Evolutionary conservation across 345 rosid genomes (phyloP).

Genomic region (Aegle marmelos): DNA sequence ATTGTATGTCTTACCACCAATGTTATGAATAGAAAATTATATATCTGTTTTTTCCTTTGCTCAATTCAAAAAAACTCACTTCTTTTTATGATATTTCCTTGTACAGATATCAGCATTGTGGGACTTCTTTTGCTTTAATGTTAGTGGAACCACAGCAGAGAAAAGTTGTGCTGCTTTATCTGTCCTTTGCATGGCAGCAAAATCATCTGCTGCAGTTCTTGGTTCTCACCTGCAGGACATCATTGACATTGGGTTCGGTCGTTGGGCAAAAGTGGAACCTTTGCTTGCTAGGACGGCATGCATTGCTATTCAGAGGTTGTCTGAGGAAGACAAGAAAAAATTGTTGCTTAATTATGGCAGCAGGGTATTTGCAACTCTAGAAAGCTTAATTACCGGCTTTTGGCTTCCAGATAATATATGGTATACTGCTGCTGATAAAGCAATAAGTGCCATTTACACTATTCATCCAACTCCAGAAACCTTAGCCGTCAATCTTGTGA

Average conservation of each 20-base stretch:
- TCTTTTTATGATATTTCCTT: slow-evolving; percentile 7
- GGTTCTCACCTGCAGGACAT: slow-evolving; percentile 91
- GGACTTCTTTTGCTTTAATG: slow-evolving; percentile 96
- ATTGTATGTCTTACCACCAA: neutral
- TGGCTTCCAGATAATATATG: slow-evolving; percentile 88
- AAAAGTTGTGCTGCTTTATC: slow-evolving; percentile 94
- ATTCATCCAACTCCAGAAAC: slow-evolving; percentile 93
- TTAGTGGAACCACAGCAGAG: slow-evolving; percentile 82
- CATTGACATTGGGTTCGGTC: slow-evolving; percentile 97
- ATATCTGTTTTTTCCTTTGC: neutral
- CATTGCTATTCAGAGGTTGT: slow-evolving; percentile 80
- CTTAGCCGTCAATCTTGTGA: slow-evolving; percentile 63
- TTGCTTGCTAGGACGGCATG: slow-evolving; percentile 92
- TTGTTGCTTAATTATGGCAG: slow-evolving; percentile 68
- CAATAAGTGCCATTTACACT: slow-evolving; percentile 68
- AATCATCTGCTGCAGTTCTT: slow-evolving; percentile 69
- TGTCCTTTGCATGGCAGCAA: slow-evolving; percentile 97
- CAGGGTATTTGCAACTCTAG: slow-evolving; percentile 68
- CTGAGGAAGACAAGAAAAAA: slow-evolving; percentile 77
- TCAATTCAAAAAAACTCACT: neutral
- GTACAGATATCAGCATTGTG: slow-evolving; percentile 85
- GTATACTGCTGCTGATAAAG: slow-evolving; percentile 93
- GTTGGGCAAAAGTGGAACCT: slow-evolving; percentile 98
- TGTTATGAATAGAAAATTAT: neutral
- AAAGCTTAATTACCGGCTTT: slow-evolving; percentile 71